phyloP scores from a whole-genome alignment of 768 basidiomycete genomes.

The Mycena haematopus region DNA sequence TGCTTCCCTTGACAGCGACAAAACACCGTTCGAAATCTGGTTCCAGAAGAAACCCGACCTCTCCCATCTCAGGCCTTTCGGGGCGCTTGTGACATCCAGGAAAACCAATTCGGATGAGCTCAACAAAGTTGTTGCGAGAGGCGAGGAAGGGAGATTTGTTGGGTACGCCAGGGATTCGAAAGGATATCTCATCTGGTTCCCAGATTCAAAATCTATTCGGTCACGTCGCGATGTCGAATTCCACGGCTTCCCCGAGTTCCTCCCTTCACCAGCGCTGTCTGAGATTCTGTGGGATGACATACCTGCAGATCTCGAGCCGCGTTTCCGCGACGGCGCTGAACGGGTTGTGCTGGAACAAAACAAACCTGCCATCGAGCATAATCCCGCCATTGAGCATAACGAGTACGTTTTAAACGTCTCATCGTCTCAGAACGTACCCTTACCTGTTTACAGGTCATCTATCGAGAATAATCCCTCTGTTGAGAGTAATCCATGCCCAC shows the following conservation, averaged over 20 bases:
- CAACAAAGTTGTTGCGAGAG: constrained; percentile 6
- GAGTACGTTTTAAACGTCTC: no score
- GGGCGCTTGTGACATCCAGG: constrained; percentile 22
- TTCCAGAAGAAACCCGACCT: neutral
- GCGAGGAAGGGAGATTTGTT: constrained; percentile 25
- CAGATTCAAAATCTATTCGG: constrained; percentile 14
- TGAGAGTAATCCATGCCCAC: no score
- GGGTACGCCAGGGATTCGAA: constrained; percentile 30
- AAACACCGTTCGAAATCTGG: constrained; percentile 25
- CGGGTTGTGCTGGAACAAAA: constrained; percentile 7
- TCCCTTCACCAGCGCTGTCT: constrained; percentile 22
- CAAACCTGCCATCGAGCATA: no score
- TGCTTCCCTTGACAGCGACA: neutral
- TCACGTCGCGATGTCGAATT: constrained; percentile 24
- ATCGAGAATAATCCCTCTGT: no score
- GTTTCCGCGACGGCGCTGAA: neutral
- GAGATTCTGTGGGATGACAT: constrained; percentile 18
- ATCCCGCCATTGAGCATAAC: no score
- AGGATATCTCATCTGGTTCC: constrained; percentile 32
- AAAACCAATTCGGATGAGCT: constrained; percentile 16
- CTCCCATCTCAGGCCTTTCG: constrained; percentile 24
- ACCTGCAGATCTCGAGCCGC: constrained; percentile 6
- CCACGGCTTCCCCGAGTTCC: constrained; percentile 24
- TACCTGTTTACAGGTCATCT: no score
- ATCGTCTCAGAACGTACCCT: no score